Base-by-base conservation (phyloP, 352 stramenopile species). In the Pythium pectinolyticum region DNA sequence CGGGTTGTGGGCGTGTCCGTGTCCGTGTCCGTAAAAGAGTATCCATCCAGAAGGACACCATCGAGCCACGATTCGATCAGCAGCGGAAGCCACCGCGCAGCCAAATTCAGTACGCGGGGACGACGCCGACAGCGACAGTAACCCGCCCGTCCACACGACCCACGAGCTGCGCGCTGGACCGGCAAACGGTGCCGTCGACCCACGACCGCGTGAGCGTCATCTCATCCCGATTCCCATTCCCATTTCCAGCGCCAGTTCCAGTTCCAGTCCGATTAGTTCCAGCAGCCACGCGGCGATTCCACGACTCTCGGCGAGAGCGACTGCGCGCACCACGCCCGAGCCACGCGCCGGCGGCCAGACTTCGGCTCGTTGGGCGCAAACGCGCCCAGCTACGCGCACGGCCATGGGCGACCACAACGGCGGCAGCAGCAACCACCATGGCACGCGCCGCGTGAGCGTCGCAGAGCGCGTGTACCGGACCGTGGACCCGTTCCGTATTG, bases 401-500 rank as follows among this genome's bases (percentile, higher is more conserved):
- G 40, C 31, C 31, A 37, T 27, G 37, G 37, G 12, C 14, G 32
- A n/a, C 2, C 49, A 31, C 28, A 32, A 55, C 4, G 27, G 0
- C 14, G 41, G 5, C 28, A 60, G 63, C 45, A 30, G 52, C 19
- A 52, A 66, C 9, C 14, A 25, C 43, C 43, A 50, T 17, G 54
- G 15, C 22, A 34, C 25, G 24, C 66, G 60, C 4, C 60, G 60
- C 27, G 49, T 63, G 34, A 81, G 63, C 37, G 40, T 74, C 8
- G 50, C 59, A 5, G 68, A 74, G 27, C 55, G 62, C 54, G 50
- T 57, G n/a, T 88, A 80, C 46, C 80, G 82, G 3, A 72, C 89
- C 10, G 80, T 89, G 17, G 80, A 91, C 56, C 78, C 82, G 3
- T 87, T 89, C 57, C 74, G 74, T 31, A 77, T 86, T 35, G 70